Percentiles rank a stretch among this genome's conserved stretches.
phyloP scores from a whole-genome alignment of 257 asterid species.

The Solanum clarkiae region DNA sequence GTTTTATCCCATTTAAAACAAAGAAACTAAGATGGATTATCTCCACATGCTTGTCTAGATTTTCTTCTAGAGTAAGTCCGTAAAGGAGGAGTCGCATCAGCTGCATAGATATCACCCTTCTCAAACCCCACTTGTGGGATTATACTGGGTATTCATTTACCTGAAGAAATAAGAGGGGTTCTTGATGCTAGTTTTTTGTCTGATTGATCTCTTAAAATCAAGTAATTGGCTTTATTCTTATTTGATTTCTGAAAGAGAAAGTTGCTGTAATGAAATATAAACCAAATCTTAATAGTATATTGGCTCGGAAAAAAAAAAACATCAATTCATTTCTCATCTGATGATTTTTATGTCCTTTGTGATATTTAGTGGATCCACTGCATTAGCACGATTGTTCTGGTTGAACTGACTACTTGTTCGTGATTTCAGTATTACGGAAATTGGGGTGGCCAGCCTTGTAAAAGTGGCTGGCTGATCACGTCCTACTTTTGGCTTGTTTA shows the following conservation, averaged over 20 bases:
- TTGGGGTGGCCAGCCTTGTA: neutral
- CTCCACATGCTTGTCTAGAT: no score
- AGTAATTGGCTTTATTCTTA: neutral
- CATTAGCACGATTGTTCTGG: neutral
- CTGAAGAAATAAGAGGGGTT: neutral
- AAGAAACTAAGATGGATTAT: no score
- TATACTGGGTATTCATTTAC: neutral
- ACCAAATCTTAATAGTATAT: neutral
- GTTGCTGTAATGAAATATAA: neutral
- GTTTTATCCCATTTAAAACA: no score
- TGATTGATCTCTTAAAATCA: neutral
- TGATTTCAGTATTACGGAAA: neutral
- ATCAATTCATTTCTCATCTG: neutral
- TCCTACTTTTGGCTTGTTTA: neutral
- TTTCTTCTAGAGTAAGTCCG: no score
- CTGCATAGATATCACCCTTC: no score
- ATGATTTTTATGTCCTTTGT: neutral
- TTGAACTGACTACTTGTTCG: neutral
- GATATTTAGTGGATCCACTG: neutral
- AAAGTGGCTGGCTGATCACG: neutral
- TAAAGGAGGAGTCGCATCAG: no score
- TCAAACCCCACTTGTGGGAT: no score
- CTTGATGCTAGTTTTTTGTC: neutral
- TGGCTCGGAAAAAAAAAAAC: neutral
- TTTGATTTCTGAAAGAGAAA: neutral